Evolutionary conservation across 768 basidiomycete species (phyloP).

Genomic region (Daedaleopsis nitida): DNA sequence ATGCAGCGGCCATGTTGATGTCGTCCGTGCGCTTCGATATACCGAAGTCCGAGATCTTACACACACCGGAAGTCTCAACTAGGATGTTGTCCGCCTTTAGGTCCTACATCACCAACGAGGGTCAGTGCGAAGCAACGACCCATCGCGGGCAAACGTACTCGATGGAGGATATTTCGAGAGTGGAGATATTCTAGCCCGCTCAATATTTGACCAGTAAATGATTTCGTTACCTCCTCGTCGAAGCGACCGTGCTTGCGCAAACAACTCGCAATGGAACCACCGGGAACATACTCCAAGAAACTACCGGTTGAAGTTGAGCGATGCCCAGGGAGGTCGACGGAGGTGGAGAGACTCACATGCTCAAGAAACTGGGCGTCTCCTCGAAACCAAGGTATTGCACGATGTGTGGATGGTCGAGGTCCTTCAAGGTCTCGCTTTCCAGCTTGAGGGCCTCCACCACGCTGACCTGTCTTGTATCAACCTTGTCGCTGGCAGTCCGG

Average conservation of each 20-base stretch:
- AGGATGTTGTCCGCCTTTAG: constrained; percentile 98
- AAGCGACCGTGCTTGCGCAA: constrained; percentile 92
- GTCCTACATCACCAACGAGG: constrained; percentile 53
- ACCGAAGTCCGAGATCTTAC: constrained; percentile 98
- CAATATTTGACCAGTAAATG: constrained; percentile 90
- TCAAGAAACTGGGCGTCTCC: constrained; percentile 82
- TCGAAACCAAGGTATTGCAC: constrained; percentile 97
- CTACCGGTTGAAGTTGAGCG: constrained; percentile 46
- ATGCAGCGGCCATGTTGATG: constrained; percentile 76
- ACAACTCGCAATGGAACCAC: constrained; percentile 91
- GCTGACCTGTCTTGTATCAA: constrained; percentile 78
- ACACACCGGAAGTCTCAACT: constrained; percentile 86
- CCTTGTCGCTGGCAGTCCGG: constrained; percentile 86
- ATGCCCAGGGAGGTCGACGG: not conserved
- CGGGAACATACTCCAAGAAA: constrained; percentile 98
- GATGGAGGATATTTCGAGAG: constrained; percentile 86
- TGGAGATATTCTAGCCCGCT: constrained; percentile 93
- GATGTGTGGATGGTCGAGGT: constrained; percentile 95
- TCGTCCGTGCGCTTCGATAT: constrained; percentile 97
- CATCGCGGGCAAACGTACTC: constrained; percentile 49
- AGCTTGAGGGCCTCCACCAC: constrained; percentile 91
- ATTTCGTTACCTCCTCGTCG: constrained; percentile 88
- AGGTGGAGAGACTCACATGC: constrained; percentile 68
- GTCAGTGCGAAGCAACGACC: not conserved
- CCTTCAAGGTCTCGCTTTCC: constrained; percentile 95